These are phyloP conservation scores for Beauveria caledonica DNA, from an alignment of 2,329 filamentous ascomycete species.

Conservation along the genomic window DNA sequence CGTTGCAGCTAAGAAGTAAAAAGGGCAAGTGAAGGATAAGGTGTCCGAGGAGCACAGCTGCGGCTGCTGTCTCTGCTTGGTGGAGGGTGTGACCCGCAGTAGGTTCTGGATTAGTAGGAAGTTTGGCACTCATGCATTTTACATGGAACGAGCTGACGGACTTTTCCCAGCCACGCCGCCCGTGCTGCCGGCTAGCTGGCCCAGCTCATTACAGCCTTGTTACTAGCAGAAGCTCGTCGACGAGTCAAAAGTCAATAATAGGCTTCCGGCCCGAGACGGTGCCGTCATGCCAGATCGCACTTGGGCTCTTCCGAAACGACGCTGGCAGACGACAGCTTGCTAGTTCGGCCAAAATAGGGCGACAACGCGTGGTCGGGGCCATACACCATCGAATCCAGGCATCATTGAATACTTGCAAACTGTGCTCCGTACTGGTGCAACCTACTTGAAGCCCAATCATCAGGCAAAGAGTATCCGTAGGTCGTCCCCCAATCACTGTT, in stretches of 20 bases:
- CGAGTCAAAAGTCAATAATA: neutral
- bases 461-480: neutral
- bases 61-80: neutral
- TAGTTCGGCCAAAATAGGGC: neutral
- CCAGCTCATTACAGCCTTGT: too few species aligned
- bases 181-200: neutral
- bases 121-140: neutral
- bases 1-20: neutral
- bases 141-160: neutral
- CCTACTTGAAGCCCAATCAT: neutral
- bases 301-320: too few species aligned
- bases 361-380: neutral
- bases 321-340: neutral
- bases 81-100: constrained; percentile 6
- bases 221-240: neutral
- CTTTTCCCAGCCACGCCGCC: neutral
- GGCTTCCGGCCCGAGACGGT: neutral
- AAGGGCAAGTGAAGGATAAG: neutral
- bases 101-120: neutral
- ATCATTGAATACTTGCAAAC: neutral
- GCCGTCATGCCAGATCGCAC: neutral
- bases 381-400: neutral
- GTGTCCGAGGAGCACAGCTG: neutral
- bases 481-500: too few species aligned
- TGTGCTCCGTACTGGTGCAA: neutral